Base-by-base conservation (phyloP, 768 basidiomycete genomes). In the Trametes cubensis region DNA sequence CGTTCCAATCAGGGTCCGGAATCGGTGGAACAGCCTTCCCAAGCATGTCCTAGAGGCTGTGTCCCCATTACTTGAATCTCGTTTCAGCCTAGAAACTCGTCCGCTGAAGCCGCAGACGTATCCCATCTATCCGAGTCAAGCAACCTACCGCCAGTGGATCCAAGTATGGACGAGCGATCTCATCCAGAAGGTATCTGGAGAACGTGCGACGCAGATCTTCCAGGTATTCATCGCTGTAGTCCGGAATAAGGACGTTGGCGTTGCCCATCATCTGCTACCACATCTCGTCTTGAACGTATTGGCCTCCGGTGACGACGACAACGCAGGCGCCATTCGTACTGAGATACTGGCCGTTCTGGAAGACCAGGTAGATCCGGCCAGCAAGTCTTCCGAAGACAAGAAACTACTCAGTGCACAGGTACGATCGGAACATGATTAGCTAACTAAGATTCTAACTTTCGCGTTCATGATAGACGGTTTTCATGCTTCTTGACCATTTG, bases 91-190 rank as follows among this genome's bases (percentile, higher is more conserved):
- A 3, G 62, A 69, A 2, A 58, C 68, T 3, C 62, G 62, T 8
- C 68, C 73, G 6, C 17, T 26, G 6, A 25, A 44, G 28, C 47
- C 48, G 4, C 44, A 52, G 14, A 20, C 53, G 14, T 60, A 88
- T 65, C 95, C 96, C 2, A 86, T 98, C 58, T 99, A 98, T 75
- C 81, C 84, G 0, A 75, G 76, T 5, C 82, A 87, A 59, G 72
- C 84, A 2, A 96, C 94, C 0, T 99, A 98, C 74, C 86, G 95
- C 45, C 95, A 98, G 73, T 99, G 97, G 97, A 83, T 98, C 38
- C 94, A 96, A 66, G 72, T 83, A 0, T 98, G 95, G 94, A 87
- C 94, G 1, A 79, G 83, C 11, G 82, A 93, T 72, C 82, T 99
- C 39, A 91, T 98, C 57, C 79, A 83, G 13, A 82, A 79, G 58